These are phyloP conservation scores for Alternaria dauci DNA, from an alignment of 2,329 filamentous ascomycete species.

Conservation along the genomic window DNA sequence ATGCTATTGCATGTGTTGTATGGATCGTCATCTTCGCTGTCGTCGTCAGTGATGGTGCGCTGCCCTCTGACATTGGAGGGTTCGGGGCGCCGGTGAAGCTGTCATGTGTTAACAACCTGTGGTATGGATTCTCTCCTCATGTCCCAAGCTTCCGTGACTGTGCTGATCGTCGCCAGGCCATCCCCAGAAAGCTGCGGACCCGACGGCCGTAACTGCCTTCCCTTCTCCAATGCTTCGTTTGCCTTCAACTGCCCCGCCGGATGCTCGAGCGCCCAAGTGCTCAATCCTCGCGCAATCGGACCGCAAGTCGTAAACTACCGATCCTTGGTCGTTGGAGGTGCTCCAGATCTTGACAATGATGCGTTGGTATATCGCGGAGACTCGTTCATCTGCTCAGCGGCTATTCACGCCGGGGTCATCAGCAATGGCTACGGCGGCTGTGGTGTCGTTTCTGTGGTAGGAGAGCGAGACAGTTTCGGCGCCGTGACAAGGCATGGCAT, in stretches of 20 bases:
- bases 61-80: constrained; percentile 67
- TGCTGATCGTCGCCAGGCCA: constrained; percentile 26
- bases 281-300: constrained; percentile 62
- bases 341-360: constrained; percentile 7
- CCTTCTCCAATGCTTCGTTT: constrained; percentile 61
- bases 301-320: constrained; percentile 70
- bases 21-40: constrained; percentile 76
- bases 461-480: constrained; percentile 35
- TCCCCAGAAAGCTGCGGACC: constrained; percentile 56
- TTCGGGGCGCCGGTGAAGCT: constrained; percentile 73
- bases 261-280: constrained; percentile 57
- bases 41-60: constrained; percentile 69
- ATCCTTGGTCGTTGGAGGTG: constrained; percentile 73
- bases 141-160: background rate
- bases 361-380: constrained; percentile 46
- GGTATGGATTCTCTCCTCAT: constrained; percentile 56
- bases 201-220: constrained; percentile 64
- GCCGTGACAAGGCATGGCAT: constrained; percentile 42
- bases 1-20: constrained; percentile 65
- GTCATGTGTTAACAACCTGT: constrained; percentile 72
- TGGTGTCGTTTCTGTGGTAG: constrained; percentile 40
- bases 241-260: constrained; percentile 66
- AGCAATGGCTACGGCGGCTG: constrained; percentile 43
- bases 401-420: constrained; percentile 47
- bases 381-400: constrained; percentile 50